phyloP scores from a whole-genome alignment of 352 stramenopile species.

The Phytophthora agathidicida region DNA sequence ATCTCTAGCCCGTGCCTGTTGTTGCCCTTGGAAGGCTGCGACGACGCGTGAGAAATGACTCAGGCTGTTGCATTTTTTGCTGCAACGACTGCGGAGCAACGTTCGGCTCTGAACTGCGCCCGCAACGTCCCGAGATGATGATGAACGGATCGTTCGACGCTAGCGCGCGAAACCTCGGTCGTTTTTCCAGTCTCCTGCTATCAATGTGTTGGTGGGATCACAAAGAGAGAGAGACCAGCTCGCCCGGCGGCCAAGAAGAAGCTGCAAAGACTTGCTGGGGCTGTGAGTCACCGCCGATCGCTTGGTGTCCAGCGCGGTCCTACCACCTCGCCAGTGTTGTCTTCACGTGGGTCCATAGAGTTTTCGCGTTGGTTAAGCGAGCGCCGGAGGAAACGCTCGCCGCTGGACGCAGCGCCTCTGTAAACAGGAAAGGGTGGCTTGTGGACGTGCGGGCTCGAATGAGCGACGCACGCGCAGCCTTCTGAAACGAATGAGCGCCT shows the following conservation, averaged over 20 bases:
- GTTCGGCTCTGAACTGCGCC: neutral
- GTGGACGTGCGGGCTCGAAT: neutral
- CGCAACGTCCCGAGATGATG: neutral
- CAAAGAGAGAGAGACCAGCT: no score
- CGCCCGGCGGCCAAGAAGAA: no score
- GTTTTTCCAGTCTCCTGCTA: conserved; percentile 3
- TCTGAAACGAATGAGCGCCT: conserved; percentile 13
- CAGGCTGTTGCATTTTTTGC: neutral
- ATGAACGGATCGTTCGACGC: neutral
- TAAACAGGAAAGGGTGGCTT: conserved; percentile 8
- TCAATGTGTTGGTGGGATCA: no score
- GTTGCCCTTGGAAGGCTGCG: no score
- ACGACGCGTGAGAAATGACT: conserved; percentile 13
- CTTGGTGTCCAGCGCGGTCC: neutral
- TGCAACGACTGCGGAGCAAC: neutral
- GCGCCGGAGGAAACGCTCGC: neutral
- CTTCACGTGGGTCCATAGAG: neutral
- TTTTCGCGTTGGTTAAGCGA: conserved; percentile 13
- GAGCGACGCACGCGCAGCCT: conserved; percentile 2
- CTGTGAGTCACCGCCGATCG: neutral
- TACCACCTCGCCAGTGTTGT: no score
- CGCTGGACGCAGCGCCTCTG: conserved; percentile 1
- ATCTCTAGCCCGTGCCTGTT: no score
- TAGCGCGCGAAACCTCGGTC: conserved; percentile 2
- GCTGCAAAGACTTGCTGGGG: neutral